Conservation (phyloP, 2,329 filamentous ascomycete genomes). For the Exserohilum turcica region DNA sequence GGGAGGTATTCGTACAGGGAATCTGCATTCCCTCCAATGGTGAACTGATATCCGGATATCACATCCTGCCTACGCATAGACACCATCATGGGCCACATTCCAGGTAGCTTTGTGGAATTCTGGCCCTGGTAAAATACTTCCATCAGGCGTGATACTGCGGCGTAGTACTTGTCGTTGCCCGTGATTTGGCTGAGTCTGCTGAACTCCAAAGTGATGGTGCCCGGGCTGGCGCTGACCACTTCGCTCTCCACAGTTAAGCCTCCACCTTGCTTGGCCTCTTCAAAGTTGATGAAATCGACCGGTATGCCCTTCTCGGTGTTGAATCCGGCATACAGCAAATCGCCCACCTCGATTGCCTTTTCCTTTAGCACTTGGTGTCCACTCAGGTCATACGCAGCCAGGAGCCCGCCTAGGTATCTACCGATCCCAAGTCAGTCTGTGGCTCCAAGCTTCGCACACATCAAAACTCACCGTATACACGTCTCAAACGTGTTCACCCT, state of each 20-base stretch:
- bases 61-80: constrained; percentile 39
- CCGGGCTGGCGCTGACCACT: constrained; percentile 55
- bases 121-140: constrained; percentile 39
- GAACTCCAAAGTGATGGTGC: constrained; percentile 51
- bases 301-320: constrained; percentile 54
- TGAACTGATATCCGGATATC: constrained; percentile 38
- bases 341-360: constrained; percentile 46
- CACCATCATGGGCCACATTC: constrained; percentile 49
- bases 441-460: background rate
- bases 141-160: constrained; percentile 43
- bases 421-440: background rate
- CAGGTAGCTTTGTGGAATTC: constrained; percentile 41
- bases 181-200: constrained; percentile 47
- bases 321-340: constrained; percentile 55
- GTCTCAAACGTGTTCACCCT: constrained; percentile 58
- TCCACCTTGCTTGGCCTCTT: constrained; percentile 37
- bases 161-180: constrained; percentile 44
- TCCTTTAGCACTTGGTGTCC: constrained; percentile 40
- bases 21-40: constrained; percentile 46
- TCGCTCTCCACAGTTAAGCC: constrained; percentile 45
- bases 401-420: constrained; percentile 41
- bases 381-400: constrained; percentile 47
- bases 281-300: constrained; percentile 50
- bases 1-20: constrained; percentile 48
- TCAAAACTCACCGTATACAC: constrained; percentile 46